Evolutionary conservation across 306 rosid species (phyloP), one percentile per base, ranked within the genome.

Genomic region (Vigna radiata): DNA sequence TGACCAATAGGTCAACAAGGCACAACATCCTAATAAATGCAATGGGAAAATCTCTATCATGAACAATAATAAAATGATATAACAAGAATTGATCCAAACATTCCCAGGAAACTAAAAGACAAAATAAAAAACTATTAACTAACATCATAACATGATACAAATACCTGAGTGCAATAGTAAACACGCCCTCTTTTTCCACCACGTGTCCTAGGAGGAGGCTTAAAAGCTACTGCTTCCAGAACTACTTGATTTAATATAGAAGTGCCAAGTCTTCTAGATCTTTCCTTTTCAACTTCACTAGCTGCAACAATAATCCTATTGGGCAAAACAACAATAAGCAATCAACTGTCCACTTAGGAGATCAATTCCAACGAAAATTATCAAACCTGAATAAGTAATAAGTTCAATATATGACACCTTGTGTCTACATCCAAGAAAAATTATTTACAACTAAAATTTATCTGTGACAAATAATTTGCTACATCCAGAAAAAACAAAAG

Each of bases 161-260:
- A 47, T 81, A 92, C 94, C 97, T 89, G 99, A 64, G 99, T 95
- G 77, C 97, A 90, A 83, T 95, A 92, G 87, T 95, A 95, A 58
- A 95, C 93, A 76, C 93, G 94, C 66, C 99, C 99, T 75, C 99
- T 89, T 84, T 78, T 90, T 49, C 97, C 97, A 63, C 97, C 97
- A 18, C 97, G 85, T 61, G 97, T 90, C 82, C 93, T 88, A 62
- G 97, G 99, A 73, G 97, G 99, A 72, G 97, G 75, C 88, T 95
- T 95, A 79, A 95, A 95, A 87, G 94, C 93, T 77, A 89, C 73
- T 62, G 99, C 92, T 84, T 95, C 99, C 64, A 23, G 93, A 78
- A 95, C 84, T 12, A 92, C 97, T 87, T 90, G 97, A 90, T 95
- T 95, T 79, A 95, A 78, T 72, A 85, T 88, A 68, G 99, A 79